Conservation (phyloP, 2,329 filamentous ascomycete genomes). For the Venturia aucupariae region DNA sequence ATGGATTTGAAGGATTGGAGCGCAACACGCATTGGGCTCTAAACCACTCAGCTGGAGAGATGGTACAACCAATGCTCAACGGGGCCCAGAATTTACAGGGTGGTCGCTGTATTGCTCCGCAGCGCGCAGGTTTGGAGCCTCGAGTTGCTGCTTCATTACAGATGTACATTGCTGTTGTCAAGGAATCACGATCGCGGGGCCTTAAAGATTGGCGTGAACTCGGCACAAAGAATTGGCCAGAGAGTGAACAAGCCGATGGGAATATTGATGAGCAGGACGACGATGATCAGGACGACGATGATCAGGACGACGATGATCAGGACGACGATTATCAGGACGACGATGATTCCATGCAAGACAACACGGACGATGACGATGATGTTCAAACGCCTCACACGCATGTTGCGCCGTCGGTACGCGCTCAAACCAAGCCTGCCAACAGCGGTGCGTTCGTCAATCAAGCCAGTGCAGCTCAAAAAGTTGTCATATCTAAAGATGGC, state of each 20-base stretch:
- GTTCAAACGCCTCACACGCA: not conserved
- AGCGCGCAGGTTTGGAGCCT: not conserved
- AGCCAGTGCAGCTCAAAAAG: not conserved
- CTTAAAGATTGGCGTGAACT: not conserved
- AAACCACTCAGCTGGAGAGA: not conserved
- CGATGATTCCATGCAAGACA: not conserved
- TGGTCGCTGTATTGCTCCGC: not conserved
- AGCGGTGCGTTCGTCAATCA: not conserved
- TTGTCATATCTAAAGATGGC: not conserved
- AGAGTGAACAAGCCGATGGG: not conserved
- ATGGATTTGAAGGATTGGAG: not conserved
- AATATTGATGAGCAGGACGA: not conserved
- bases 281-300: not conserved
- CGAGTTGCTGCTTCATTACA: not conserved
- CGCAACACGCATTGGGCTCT: not conserved
- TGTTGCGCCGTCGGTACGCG: not conserved
- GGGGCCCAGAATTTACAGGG: not conserved
- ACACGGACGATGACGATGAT: not conserved
- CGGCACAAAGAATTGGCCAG: not conserved
- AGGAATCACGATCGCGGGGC: not conserved
- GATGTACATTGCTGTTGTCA: not conserved
- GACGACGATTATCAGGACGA: not conserved
- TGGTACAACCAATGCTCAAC: not conserved
- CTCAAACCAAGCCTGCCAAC: not conserved
- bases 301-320: not conserved